Evolutionary conservation across 2,329 filamentous ascomycete genomes (phyloP), one percentile per base, ranked within the genome.

Genomic region (Davidsoniella neocaledoniae): DNA sequence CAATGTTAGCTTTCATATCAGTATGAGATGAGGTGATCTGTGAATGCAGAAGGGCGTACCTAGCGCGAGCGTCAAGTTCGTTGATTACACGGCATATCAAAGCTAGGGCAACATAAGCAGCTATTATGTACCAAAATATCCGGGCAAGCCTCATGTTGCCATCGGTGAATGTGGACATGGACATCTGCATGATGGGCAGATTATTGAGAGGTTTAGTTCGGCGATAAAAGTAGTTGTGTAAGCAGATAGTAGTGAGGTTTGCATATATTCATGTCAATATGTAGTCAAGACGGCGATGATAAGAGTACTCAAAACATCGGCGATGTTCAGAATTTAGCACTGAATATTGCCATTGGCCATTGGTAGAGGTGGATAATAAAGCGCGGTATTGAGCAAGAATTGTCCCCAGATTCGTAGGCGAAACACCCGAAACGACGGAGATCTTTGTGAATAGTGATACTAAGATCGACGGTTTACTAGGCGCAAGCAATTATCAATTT

Each of bases 41-140:
- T 17, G 40, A 39, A 12, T 46, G 23, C 6, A 9, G 40, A 5
- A 36, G 14, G 29, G 25, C 19, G 33, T 38, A 73, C 73, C 68
- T 68, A 49, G 60, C 61, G 17, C 59, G 59, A 17, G 64, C 62
- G 53, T 71, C 65, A 10, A 66, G 60, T 19, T 63, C 57, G 54
- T 74, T 70, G 52, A 74, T 57, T 17, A 57, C 60, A 3, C 71
- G 71, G 23, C 69, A 57, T 1, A 58, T 50, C 2, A 65, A 56
- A 4, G 73, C 57, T 0, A 68, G 55, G 1, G 64, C 70, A 4
- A 76, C 57, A 21, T 71, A 67, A 14, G 64, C 69, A 6, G 67
- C 73, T 37, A 76, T 62, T 33, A 75, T 68, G 57, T 78, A 79
- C 76, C 76, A 80, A 57, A 72, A 80, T 2, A 66, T 68, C 16